phyloP scores from a whole-genome alignment of 2,329 filamentous ascomycete genomes.

The Ascosphaera aggregata region DNA sequence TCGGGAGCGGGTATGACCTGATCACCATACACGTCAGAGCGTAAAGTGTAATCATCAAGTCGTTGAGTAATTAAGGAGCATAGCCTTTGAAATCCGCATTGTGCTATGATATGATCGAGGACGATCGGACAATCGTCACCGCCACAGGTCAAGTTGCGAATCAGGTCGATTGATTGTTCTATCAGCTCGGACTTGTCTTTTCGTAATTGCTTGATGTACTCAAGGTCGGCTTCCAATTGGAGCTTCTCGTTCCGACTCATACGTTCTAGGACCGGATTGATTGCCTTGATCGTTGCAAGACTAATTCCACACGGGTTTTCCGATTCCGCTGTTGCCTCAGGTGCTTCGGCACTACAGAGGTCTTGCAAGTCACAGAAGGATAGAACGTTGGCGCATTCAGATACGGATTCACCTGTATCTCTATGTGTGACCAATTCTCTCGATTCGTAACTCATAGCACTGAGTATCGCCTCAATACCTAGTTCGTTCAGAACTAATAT shows the following conservation, averaged over 20 bases:
- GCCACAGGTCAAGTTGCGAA: conserved; percentile 68
- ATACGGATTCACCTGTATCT: not conserved
- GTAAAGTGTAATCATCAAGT: conserved; percentile 4
- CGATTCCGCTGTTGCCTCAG: not conserved
- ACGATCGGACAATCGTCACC: conserved; percentile 59
- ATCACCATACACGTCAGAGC: conserved; percentile 10
- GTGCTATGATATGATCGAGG: conserved; percentile 61
- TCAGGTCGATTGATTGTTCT: conserved; percentile 71
- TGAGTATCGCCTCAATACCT: not conserved
- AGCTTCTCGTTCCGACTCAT: conserved; percentile 9
- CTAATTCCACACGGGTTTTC: not conserved
- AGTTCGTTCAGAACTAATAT: not conserved
- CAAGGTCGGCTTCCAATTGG: conserved; percentile 40
- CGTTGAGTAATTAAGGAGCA: conserved; percentile 9
- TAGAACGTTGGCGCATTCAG: not conserved
- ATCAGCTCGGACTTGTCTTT: conserved; percentile 69
- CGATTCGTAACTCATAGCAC: not conserved
- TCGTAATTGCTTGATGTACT: conserved; percentile 41
- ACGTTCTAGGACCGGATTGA: conserved; percentile 13
- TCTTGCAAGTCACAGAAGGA: not conserved
- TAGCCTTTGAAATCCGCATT: conserved; percentile 35
- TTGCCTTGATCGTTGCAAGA: conserved; percentile 9
- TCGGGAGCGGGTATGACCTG: conserved; percentile 14
- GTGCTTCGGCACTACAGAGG: not conserved
- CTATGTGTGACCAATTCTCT: not conserved